Evolutionary conservation across 1,139 yeast genomes (phyloP), one percentile per base, ranked within the genome.

Genomic region (Zygosaccharomyces sapae): DNA sequence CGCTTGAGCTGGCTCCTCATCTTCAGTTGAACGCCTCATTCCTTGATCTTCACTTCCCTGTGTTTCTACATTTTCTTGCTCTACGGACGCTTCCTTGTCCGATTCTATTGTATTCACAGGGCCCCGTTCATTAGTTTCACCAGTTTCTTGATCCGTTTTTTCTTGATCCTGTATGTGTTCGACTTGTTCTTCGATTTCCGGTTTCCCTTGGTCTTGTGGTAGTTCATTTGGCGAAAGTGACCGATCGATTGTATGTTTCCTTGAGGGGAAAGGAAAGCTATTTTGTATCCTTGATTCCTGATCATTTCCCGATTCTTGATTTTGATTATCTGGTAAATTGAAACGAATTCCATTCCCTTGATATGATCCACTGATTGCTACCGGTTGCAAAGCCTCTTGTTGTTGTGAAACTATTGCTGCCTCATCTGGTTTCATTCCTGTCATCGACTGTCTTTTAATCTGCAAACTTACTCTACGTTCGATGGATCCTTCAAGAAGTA

Each of bases 401-500:
- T 16, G 16, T 16, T 16, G 16, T 16, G 16, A 16, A 16, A 16
- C 16, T 16, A 16, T 16, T 7, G 31, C 5, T 27, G 31, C 12
- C 3, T 10, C 31, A 27, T 27, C 31, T 2, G 31, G 31, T 9
- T 27, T 27, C 12, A 27, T 9, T 5, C 31, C n/a, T 2, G 31
- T 10, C n/a, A 27, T 10, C 8, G 31, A 27, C n/a, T 27, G 31
- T 9, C 31, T 27, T 27, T 27, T 27, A 10, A 27, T 5, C n/a
- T 27, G 31, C 31, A 27, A 12, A 30, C 40, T 24, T 37, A 30
- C 18, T 24, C 31, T 13, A 20, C 29, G 31, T 37, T 25, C 42
- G 29, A 31, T 30, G 16, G 42, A 30, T 10, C 34, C 42, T 29
- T 39, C 42, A 10, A 20, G 34, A 12, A 30, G 27, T 12, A 31